Percentiles rank a stretch among this genome's conserved stretches.
Conservation (phyloP, 495 filamentous ascomycete species). For the Aspergillus cavernicola region DNA sequence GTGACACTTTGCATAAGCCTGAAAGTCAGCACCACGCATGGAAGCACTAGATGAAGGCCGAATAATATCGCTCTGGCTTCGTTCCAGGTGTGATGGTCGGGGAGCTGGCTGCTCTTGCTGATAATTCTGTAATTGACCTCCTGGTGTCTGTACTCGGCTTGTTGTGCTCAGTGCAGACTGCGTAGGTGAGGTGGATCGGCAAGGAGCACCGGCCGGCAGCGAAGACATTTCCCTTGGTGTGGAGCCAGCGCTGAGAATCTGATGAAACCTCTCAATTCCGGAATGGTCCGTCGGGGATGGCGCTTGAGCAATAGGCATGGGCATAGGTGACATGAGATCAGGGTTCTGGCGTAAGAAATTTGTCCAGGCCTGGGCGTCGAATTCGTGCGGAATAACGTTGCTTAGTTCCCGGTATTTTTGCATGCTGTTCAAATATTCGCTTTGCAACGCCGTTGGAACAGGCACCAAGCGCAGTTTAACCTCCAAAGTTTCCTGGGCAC, state of each 20-base stretch:
- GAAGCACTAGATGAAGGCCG: constrained; percentile 49
- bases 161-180: constrained; percentile 30
- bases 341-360: constrained; percentile 61
- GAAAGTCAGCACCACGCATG: constrained; percentile 37
- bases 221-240: constrained; percentile 40
- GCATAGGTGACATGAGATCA: constrained; percentile 32
- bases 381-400: constrained; percentile 57
- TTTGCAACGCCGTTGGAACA: constrained; percentile 70
- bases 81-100: constrained; percentile 12
- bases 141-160: constrained; percentile 39
- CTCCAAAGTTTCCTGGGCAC: constrained; percentile 84
- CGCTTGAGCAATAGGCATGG: constrained; percentile 31
- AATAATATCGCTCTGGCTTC: constrained; percentile 31
- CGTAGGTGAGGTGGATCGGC: constrained; percentile 34
- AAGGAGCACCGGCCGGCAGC: constrained; percentile 27
- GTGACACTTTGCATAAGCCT: constrained; percentile 24
- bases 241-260: constrained; percentile 44
- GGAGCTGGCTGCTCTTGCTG: constrained; percentile 24
- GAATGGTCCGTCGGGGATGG: constrained; percentile 48
- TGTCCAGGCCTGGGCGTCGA: constrained; percentile 68
- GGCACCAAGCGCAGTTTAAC: constrained; percentile 87
- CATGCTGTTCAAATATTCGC: constrained; percentile 62
- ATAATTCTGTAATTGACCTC: constrained; percentile 16
- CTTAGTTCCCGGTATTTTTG: constrained; percentile 57
- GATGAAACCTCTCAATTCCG: constrained; percentile 51